Base-by-base conservation (phyloP, 371 early-diverging fungal species). In the Mortierella sp. region DNA sequence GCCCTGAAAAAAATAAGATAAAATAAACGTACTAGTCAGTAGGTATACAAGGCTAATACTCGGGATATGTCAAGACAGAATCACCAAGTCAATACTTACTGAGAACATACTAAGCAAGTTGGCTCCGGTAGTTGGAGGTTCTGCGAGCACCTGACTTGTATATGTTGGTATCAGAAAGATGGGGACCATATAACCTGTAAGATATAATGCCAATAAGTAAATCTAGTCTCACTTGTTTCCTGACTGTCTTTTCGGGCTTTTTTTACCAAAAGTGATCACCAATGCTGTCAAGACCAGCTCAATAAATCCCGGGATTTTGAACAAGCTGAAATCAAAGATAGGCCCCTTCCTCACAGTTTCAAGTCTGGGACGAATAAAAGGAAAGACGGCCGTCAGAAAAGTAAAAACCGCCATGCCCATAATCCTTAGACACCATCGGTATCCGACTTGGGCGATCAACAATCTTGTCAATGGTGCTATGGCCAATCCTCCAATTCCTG, bases 401-500 rank as follows among this genome's bases (percentile, higher is more conserved):
- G 83, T 89, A 57, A 92, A 74, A 0, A 83, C 77, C 19, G 86
- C 78, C 40, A 91, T 86, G 2, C 92, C 94, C 5, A 88, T 83
- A 41, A 93, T 87, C 19, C 94, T 89, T 21, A 93, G 80, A 7
- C 92, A 83, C 93, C 93, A 93, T 16, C 74, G 80, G 55, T 86
- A 81, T 0, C 93, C 94, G 0, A 92, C 71, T 8, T 83, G 71
- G 22, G 85, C 78, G 57, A 94, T 90, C 40, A 94, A 70, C 22
- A 70, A 55, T 24, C 89, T 89, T 65, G 91, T 88, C 22, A 95
- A 73, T 15, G 93, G 92, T 1, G 93, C 87, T 67, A 95, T 77
- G 0, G 91, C 86, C 13, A 95, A 84, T 6, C 95, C 95, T 45
- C 95, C 96, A 57, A 95, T 73, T 9, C 96, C 96, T 2, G 91